These are phyloP conservation scores for Paramecium tetraurelia DNA, from an alignment of 73 alveolate genomes.

Conservation along the genomic window DNA sequence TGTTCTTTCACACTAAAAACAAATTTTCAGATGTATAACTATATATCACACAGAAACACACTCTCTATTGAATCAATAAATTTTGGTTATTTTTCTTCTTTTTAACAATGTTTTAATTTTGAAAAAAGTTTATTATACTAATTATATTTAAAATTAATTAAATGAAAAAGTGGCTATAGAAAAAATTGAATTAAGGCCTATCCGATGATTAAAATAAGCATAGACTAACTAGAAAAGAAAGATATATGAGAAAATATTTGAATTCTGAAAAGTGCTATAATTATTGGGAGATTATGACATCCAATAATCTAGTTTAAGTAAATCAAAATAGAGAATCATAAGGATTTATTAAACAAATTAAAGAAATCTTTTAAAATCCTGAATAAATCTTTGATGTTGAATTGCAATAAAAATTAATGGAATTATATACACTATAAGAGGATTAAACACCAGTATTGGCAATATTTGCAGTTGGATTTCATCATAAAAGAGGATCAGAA, in stretches of 20 bases:
- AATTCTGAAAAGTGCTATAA: slow-evolving; percentile 29
- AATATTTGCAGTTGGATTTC: slow-evolving; percentile 61
- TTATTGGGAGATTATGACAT: slow-evolving; percentile 10
- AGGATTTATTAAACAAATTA: not conserved
- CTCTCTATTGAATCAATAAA: not conserved
- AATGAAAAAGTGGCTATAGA: slow-evolving; percentile 40
- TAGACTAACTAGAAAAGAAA: not conserved
- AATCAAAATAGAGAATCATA: not conserved
- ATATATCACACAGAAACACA: not conserved
- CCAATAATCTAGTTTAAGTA: not conserved
- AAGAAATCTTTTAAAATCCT: not conserved
- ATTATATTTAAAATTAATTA: not conserved
- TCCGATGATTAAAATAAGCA: not conserved
- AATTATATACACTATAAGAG: not conserved
- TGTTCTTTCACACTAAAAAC: no score
- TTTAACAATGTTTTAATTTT: not conserved
- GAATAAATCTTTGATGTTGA: not conserved
- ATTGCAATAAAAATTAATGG: not conserved
- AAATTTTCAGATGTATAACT: no score
- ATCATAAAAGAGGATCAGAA: slow-evolving; percentile 62
- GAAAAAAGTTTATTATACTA: not conserved
- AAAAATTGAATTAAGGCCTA: not conserved
- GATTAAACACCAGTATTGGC: slow-evolving; percentile 52
- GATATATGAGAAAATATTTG: slow-evolving; percentile 6
- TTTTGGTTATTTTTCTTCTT: not conserved